Evolutionary conservation across 2,329 filamentous ascomycete species (phyloP).

Genomic region (Colletotrichum nymphaeae): DNA sequence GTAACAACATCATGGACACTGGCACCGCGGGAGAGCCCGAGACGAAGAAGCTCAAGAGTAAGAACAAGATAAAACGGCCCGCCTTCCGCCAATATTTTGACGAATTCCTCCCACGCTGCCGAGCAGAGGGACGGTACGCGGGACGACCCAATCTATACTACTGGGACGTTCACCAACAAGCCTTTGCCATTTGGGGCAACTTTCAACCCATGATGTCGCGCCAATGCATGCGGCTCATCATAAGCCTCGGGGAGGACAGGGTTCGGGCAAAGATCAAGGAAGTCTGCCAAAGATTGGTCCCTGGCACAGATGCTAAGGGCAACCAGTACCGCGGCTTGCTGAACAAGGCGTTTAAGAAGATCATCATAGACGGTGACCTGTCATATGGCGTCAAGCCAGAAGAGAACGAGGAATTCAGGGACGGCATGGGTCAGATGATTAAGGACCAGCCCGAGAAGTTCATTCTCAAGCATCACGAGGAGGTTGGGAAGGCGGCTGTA

Average conservation of each 20-base stretch:
- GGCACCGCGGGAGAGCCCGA: conserved; percentile 16
- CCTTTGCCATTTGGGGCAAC: conserved; percentile 60
- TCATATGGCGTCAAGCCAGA: conserved; percentile 49
- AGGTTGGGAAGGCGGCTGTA: neutral
- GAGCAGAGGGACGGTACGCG: conserved; percentile 50
- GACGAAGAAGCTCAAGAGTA: conserved; percentile 53
- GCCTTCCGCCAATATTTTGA: conserved; percentile 71
- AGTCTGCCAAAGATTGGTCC: neutral
- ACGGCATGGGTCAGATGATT: neutral
- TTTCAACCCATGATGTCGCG: conserved; percentile 38
- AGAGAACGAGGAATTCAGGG: neutral
- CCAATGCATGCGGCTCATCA: neutral
- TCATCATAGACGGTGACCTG: conserved; percentile 59
- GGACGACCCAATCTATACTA: neutral
- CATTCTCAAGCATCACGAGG: neutral
- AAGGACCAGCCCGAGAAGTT: conserved; percentile 1
- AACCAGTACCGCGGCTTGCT: conserved; percentile 47
- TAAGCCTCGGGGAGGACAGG: conserved; percentile 16
- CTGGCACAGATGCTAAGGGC: neutral
- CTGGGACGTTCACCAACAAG: conserved; percentile 50
- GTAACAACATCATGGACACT: neutral
- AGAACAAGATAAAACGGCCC: conserved; percentile 67
- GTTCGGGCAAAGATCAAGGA: conserved; percentile 37
- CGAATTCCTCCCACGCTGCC: conserved; percentile 69
- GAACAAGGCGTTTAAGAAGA: conserved; percentile 57